Evolutionary conservation across 805 yeast genomes (phyloP).

Genomic region (Candida qinlingensis): DNA sequence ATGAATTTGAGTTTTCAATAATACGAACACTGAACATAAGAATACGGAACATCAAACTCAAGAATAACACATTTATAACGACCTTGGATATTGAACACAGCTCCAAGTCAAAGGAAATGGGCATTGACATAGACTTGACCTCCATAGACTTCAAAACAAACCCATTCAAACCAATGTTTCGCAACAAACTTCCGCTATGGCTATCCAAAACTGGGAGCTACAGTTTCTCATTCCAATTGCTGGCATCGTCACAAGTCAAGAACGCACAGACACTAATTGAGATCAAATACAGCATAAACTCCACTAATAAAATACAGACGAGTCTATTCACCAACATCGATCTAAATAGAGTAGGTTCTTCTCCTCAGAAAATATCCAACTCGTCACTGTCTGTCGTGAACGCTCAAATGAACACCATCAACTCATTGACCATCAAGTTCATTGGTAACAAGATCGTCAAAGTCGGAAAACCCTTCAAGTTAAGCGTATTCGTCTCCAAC

Average conservation of each 20-base stretch:
- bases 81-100: constrained; percentile 44
- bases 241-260: constrained; percentile 4
- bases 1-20: constrained; percentile 21
- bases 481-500: constrained; percentile 66
- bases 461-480: constrained; percentile 54
- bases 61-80: constrained; percentile 41
- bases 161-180: constrained; percentile 15
- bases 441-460: constrained; percentile 56
- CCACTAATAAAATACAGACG: constrained; percentile 19
- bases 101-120: constrained; percentile 30
- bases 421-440: constrained; percentile 42
- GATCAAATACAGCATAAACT: constrained; percentile 3
- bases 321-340: constrained; percentile 7
- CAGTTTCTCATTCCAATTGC: constrained; percentile 24
- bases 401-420: background rate
- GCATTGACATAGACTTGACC: constrained; percentile 12
- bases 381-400: background rate
- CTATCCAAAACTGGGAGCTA: constrained; percentile 24
- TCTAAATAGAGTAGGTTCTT: background rate
- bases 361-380: constrained; percentile 9
- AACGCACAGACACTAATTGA: constrained; percentile 10
- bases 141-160: constrained; percentile 16
- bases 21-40: constrained; percentile 38
- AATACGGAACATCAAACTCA: constrained; percentile 42
- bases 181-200: constrained; percentile 21